A percentile compares a stretch with the other conserved stretches of the same genome.
Evolutionary conservation across 495 filamentous ascomycete species (phyloP).

Genomic region (Evernia prunastri): DNA sequence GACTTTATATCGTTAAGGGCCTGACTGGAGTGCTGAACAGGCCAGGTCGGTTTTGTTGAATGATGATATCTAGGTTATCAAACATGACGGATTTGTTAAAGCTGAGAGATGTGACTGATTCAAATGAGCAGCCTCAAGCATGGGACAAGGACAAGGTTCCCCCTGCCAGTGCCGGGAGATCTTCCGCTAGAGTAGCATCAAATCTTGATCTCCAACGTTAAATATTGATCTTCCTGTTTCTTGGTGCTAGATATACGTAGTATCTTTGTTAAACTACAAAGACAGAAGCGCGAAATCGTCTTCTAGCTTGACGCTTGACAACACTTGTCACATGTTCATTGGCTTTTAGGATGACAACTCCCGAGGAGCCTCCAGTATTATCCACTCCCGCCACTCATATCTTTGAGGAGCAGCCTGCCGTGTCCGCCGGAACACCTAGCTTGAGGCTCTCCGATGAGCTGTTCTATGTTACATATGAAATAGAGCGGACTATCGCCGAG

Average conservation of each 20-base stretch:
- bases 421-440: slow-evolving; percentile 32
- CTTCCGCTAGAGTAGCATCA: neutral
- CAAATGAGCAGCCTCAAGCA: no score
- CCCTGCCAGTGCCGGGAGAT: slow-evolving; percentile 2
- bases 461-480: slow-evolving; percentile 74
- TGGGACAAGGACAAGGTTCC: neutral
- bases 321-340: neutral
- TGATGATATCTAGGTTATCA: no score
- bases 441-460: slow-evolving; percentile 57
- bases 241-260: no score
- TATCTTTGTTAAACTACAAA: no score
- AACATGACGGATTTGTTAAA: no score
- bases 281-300: neutral
- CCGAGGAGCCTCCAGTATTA: slow-evolving; percentile 60
- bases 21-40: neutral
- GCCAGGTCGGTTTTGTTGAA: neutral
- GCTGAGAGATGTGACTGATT: neutral
- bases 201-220: neutral
- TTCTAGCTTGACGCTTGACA: neutral
- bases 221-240: neutral
- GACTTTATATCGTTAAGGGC: neutral
- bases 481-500: slow-evolving; percentile 70
- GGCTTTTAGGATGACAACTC: neutral
- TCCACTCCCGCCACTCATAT: slow-evolving; percentile 83
- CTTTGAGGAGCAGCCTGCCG: slow-evolving; percentile 54